phyloP scores from a whole-genome alignment of 805 yeast species.

The Teunomyces atbi region DNA sequence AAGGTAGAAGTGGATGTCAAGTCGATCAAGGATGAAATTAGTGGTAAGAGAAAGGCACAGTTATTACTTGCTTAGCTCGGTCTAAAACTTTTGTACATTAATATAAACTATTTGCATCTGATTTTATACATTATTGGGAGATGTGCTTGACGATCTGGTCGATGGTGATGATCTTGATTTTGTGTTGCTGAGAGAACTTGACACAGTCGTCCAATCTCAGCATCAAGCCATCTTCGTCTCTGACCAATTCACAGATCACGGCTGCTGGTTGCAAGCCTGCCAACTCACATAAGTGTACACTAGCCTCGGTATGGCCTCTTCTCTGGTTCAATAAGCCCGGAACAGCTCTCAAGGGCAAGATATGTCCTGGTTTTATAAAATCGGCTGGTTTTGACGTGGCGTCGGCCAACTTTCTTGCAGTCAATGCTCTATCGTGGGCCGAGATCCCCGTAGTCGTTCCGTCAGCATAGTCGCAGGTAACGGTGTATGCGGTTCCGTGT shows the following conservation, averaged over 20 bases:
- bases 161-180: slow-evolving; percentile 73
- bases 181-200: slow-evolving; percentile 59
- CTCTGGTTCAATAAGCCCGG: slow-evolving; percentile 79
- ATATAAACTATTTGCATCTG: too few relatives aligned
- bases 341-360: slow-evolving; percentile 87
- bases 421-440: slow-evolving; percentile 88
- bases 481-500: slow-evolving; percentile 96
- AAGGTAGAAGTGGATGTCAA: slow-evolving; percentile 79
- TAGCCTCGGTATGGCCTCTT: slow-evolving; percentile 97
- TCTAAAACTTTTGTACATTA: slow-evolving; percentile 1
- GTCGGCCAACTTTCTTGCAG: slow-evolving; percentile 70
- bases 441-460: slow-evolving; percentile 98
- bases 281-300: slow-evolving; percentile 78
- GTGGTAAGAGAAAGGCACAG: slow-evolving; percentile 92
- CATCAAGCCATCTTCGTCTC: slow-evolving; percentile 93
- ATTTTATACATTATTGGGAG: slow-evolving; percentile 1
- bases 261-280: slow-evolving; percentile 83
- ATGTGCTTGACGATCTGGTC: slow-evolving; percentile 61
- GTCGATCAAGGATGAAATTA: slow-evolving; percentile 77
- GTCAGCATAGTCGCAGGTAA: slow-evolving; percentile 79
- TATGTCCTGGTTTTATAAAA: slow-evolving; percentile 90
- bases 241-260: slow-evolving; percentile 90
- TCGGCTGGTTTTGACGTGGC: slow-evolving; percentile 55
- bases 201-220: slow-evolving; percentile 88
- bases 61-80: slow-evolving; percentile 40